These are phyloP conservation scores for Gynostemma pentaphyllum DNA, from an alignment of 306 rosid genomes.

Conservation along the genomic window DNA sequence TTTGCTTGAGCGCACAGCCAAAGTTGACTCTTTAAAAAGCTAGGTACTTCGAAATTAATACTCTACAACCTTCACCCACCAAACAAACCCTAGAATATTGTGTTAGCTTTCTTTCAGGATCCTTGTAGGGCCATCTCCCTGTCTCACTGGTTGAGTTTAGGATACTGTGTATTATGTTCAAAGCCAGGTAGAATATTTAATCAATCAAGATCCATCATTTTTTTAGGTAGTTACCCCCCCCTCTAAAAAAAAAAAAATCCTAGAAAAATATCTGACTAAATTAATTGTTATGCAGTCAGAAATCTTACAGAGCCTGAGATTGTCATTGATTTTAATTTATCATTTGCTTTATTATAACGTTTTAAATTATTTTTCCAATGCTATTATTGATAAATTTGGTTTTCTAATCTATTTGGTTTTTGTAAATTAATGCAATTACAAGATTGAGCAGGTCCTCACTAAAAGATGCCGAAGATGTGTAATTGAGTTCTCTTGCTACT, in stretches of 20 bases:
- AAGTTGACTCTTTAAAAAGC: slow-evolving; percentile 20
- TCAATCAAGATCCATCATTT: neutral
- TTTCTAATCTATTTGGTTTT: no score
- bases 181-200: neutral
- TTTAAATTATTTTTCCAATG: neutral
- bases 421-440: no score
- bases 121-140: neutral
- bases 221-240: neutral
- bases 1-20: slow-evolving; percentile 28
- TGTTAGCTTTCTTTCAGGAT: neutral
- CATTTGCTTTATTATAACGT: neutral
- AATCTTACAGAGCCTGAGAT: neutral
- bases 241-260: no score
- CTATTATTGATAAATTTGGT: slow-evolving; percentile 2
- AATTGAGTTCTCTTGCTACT: no score
- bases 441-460: no score
- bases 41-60: slow-evolving; percentile 16
- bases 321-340: neutral
- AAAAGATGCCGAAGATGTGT: no score
- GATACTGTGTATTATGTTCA: neutral
- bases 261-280: neutral
- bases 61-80: neutral
- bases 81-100: slow-evolving; percentile 11
- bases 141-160: slow-evolving; percentile 11
- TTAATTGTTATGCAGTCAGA: slow-evolving; percentile 2